A percentile compares a stretch with the other conserved stretches of the same genome.
Evolutionary conservation across 768 basidiomycete genomes (phyloP).

Genomic region (Tricholoma matsutake): DNA sequence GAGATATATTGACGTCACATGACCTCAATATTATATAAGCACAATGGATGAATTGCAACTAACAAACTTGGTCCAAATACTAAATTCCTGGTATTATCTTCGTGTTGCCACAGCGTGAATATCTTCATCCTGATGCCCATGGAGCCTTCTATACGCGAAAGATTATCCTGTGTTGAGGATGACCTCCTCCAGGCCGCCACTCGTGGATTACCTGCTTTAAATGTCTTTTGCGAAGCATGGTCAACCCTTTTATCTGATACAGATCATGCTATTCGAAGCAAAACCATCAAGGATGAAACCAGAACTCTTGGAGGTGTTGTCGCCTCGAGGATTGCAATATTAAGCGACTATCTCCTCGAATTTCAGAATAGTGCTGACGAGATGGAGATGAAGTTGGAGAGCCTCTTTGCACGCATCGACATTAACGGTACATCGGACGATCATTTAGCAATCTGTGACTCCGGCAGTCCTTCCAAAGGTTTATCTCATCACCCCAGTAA

Average conservation of each 20-base stretch:
- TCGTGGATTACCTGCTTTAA: slow-evolving; percentile 4
- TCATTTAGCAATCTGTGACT: background rate
- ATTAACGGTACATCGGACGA: background rate
- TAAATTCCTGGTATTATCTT: no score
- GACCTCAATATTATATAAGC: background rate
- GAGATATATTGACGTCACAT: no score
- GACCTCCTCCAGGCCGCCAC: slow-evolving; percentile 1
- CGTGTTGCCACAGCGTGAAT: no score
- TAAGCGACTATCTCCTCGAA: slow-evolving; percentile 11
- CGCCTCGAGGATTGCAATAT: slow-evolving; percentile 13
- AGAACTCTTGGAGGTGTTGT: slow-evolving; percentile 4
- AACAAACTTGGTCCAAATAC: background rate
- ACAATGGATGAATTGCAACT: background rate
- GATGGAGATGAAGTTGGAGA: slow-evolving; percentile 12
- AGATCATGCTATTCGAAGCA: background rate
- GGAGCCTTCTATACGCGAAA: background rate
- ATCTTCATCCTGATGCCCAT: background rate
- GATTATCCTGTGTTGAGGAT: background rate
- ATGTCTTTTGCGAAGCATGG: slow-evolving; percentile 3
- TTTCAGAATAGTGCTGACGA: background rate
- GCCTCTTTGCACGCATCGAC: slow-evolving; percentile 9
- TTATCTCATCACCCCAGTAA: background rate
- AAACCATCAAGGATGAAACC: slow-evolving; percentile 9
- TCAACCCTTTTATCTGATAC: slow-evolving; percentile 1
- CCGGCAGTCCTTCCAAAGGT: background rate